Evolutionary conservation across 352 stramenopile genomes (phyloP), one percentile per base, ranked within the genome.

Genomic region (Peronospora farinosa): DNA sequence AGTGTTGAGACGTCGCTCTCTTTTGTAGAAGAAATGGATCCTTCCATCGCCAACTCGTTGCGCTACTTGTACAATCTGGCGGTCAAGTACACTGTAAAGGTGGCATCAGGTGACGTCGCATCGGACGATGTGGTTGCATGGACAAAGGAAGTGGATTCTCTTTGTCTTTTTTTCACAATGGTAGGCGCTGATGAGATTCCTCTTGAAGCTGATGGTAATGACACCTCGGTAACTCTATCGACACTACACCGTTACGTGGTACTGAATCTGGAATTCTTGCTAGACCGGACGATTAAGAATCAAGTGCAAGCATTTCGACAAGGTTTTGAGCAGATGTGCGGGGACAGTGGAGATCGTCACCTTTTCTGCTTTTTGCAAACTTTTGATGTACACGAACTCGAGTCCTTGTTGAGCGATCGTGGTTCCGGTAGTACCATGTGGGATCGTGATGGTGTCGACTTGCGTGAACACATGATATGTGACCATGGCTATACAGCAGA

Each of bases 391-490:
- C 2, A 35, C 11, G 84, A 92, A 60, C 65, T 93, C 3, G 78
- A 90, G 57, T 40, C 47, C n/a, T 52, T 93, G 36, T 46, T 91
- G 5, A 72, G 71, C 12, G 81, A 87, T 45, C 54, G 57, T 36
- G 65, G 74, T 45, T 42, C 48, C 0, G 57, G 58, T 12, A 72
- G 61, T 36, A 73, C 53, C 30, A 71, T 88, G 57, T 95, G 84
- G 84, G 67, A 79, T 52, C 81, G 82, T 33, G 69, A 81, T 9
- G 79, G 74, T 17, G 42, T 77, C 15, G 70, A 84, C 45, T 69
- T 96, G 36, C 72, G 74, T 7, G 65, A 76, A 33, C 74, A 86
- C 63, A 88, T 92, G 59, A 74, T 94, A 36, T 95, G 84, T 47
- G 73, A 85, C 41, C 86, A 96, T 59, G 86, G 86, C 10, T 96